Conservation (phyloP, 768 basidiomycete genomes). For the Kwoniella botswanensis region DNA sequence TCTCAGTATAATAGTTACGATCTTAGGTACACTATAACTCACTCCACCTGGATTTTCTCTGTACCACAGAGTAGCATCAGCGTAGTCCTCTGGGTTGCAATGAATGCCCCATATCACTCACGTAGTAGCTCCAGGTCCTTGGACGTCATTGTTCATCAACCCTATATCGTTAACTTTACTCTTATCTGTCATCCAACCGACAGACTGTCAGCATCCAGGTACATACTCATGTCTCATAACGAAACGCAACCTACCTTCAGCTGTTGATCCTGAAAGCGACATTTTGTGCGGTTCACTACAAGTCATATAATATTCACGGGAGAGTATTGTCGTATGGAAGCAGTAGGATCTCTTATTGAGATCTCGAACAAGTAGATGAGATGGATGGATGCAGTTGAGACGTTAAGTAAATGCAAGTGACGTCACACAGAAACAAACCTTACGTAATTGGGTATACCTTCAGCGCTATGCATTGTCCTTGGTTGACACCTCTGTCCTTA, state of each 20-base stretch:
- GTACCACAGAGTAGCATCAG: neutral
- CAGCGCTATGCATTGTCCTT: too few relatives aligned
- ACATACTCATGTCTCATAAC: too few relatives aligned
- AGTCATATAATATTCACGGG: too few relatives aligned
- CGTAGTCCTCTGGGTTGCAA: too few relatives aligned
- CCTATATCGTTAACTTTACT: slow-evolving; percentile 49
- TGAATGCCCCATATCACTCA: slow-evolving; percentile 17
- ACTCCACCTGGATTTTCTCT: slow-evolving; percentile 58
- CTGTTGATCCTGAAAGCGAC: slow-evolving; percentile 49
- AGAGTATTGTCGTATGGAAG: too few relatives aligned
- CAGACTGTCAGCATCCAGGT: neutral
- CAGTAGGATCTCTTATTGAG: too few relatives aligned
- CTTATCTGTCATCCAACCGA: slow-evolving; percentile 26
- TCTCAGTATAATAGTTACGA: neutral
- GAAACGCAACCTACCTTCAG: slow-evolving; percentile 28
- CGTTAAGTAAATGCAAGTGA: too few relatives aligned
- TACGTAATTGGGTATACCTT: too few relatives aligned
- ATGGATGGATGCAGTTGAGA: too few relatives aligned
- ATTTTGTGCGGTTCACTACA: slow-evolving; percentile 10
- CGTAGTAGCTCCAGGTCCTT: slow-evolving; percentile 49
- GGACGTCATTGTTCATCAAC: slow-evolving; percentile 39
- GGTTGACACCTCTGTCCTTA: too few relatives aligned
- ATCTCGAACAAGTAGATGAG: too few relatives aligned
- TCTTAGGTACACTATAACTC: slow-evolving; percentile 25
- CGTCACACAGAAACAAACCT: too few relatives aligned